Evolutionary conservation across 2,329 filamentous ascomycete genomes (phyloP), one percentile per base, ranked within the genome.

Genomic region (Colletotrichum sp.): DNA sequence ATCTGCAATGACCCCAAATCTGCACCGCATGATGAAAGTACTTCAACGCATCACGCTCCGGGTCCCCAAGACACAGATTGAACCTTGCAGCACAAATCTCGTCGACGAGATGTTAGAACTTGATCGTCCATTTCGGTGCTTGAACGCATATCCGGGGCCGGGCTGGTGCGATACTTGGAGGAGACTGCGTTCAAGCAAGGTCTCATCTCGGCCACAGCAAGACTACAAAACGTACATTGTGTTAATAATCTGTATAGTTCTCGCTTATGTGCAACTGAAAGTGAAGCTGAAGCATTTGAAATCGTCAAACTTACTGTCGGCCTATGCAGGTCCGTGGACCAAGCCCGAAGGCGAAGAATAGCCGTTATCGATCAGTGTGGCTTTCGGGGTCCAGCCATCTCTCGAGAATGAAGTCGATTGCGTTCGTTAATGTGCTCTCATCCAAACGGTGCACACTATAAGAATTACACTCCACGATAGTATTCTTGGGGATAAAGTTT

Each of bases 1-100:
- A 18, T 9, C 16, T 2, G 8, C 4, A 4, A 3, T 16, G 3
- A 36, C 34, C 15, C 1, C 34, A 1, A 2, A 6, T 36, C 4
- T 36, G 15, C 15, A 8, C 8, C 2, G 8, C 8, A 5, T 5
- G 6, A 36, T 0, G 15, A 8, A 8, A 7, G 5, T 4, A 18
- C 16, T 18, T 38, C 36, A 9, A 18, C 2, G 9, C 36, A 38
- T 38, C 8, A 18, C 5, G 16, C 16, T 9, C 3, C 36, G 8
- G 36, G 5, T 21, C 48, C 48, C 48, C 48, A 16, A 24, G 13
- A 3, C 10, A 55, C 7, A 24, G 16, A 16, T 26, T 26, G n/a
- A 8, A 56, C 9, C 52, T 26, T 56, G 52, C 52, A 56, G 15
- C 52, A 56, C 21, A 56, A 3, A 21, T 26, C 52, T 4, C 6